A percentile compares a stretch with the other conserved stretches of the same genome.
phyloP scores from a whole-genome alignment of 805 yeast genomes.

The Starmerella cellae region DNA sequence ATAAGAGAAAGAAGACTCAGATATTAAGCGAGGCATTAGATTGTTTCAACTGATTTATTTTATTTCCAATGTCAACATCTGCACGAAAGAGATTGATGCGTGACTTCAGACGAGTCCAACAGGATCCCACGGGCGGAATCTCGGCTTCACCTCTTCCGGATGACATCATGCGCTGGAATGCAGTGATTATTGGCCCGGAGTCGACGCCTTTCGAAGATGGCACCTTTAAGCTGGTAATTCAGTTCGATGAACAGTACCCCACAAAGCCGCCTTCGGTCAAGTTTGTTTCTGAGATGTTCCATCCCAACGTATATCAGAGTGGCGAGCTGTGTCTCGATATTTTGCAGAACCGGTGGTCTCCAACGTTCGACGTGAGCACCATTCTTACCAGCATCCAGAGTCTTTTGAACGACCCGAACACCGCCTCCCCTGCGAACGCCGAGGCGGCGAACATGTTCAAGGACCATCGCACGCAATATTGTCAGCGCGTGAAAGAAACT shows the following conservation, averaged over 20 bases:
- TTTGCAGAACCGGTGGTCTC: constrained; percentile 94
- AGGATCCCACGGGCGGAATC: constrained; percentile 96
- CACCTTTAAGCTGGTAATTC: constrained; percentile 71
- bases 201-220: constrained; percentile 98
- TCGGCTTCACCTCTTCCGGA: constrained; percentile 95
- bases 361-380: constrained; percentile 94
- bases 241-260: constrained; percentile 94
- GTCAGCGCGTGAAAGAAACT: constrained; percentile 81
- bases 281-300: constrained; percentile 89
- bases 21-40: no score
- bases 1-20: no score
- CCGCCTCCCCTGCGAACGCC: constrained; percentile 91
- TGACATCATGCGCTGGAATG: constrained; percentile 96
- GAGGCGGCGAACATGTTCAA: constrained; percentile 93
- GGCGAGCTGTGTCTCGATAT: constrained; percentile 95
- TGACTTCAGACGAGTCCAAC: constrained; percentile 95
- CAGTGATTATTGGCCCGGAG: constrained; percentile 92
- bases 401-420: constrained; percentile 88
- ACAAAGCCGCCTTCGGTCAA: constrained; percentile 91
- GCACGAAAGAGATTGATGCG: constrained; percentile 99
- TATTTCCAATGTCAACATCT: constrained; percentile 93
- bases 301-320: constrained; percentile 89
- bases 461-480: constrained; percentile 87
- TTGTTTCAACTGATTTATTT: no score
- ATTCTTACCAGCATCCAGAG: constrained; percentile 81